Evolutionary conservation across 768 basidiomycete genomes (phyloP).

Genomic region (Hypsizygus marmoreus): DNA sequence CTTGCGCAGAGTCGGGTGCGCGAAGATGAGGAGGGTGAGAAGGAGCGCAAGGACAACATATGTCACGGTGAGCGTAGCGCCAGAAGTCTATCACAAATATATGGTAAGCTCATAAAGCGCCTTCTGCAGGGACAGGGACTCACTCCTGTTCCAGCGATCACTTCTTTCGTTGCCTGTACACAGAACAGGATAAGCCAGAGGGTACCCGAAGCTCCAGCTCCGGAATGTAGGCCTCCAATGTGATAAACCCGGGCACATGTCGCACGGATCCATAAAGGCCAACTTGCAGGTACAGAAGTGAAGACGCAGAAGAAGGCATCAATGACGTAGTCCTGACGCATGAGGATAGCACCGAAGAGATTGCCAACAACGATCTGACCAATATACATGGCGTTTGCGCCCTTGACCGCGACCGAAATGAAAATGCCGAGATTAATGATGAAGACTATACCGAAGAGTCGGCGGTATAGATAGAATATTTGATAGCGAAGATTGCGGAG

Average conservation of each 20-base stretch:
- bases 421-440: slow-evolving; percentile 54
- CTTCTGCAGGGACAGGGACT: slow-evolving; percentile 1
- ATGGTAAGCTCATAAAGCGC: neutral
- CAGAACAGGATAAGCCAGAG: slow-evolving; percentile 55
- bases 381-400: slow-evolving; percentile 36
- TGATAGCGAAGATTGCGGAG: slow-evolving; percentile 58
- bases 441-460: slow-evolving; percentile 61
- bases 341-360: slow-evolving; percentile 46
- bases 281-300: slow-evolving; percentile 51
- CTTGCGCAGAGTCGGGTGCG: slow-evolving; percentile 37
- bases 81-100: neutral
- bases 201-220: slow-evolving; percentile 52
- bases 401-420: slow-evolving; percentile 38
- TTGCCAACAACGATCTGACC: slow-evolving; percentile 48
- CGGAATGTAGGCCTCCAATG: slow-evolving; percentile 63
- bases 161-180: slow-evolving; percentile 51
- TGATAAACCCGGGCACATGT: slow-evolving; percentile 60
- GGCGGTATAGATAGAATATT: slow-evolving; percentile 58
- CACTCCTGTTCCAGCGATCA: slow-evolving; percentile 39
- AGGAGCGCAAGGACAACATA: slow-evolving; percentile 22
- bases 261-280: slow-evolving; percentile 57
- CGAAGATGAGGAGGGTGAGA: slow-evolving; percentile 37
- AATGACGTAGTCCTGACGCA: slow-evolving; percentile 59
- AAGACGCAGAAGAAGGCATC: slow-evolving; percentile 56
- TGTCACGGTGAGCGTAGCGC: slow-evolving; percentile 8